Evolutionary conservation across 805 yeast species (phyloP).

Genomic region (Komagataella pseudopastoris): DNA sequence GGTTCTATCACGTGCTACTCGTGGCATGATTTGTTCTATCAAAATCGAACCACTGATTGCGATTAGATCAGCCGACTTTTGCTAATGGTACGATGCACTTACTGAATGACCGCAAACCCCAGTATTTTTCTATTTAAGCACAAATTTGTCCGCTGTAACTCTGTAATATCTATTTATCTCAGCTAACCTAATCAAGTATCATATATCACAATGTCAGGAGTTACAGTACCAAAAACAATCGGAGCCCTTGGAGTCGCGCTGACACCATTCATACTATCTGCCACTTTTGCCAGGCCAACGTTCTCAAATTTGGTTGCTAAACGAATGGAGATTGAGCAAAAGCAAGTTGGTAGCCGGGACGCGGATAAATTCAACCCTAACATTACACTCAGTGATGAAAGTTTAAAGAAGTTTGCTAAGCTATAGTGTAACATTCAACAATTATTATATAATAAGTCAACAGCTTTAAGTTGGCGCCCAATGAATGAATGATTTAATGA

Average conservation of each 20-base stretch:
- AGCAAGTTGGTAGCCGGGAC: constrained; percentile 15
- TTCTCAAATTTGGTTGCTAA: constrained; percentile 20
- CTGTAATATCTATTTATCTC: background rate
- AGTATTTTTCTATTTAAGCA: background rate
- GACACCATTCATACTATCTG: background rate
- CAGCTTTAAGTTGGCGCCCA: background rate
- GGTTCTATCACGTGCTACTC: background rate
- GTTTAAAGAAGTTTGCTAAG: background rate
- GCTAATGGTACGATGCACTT: background rate
- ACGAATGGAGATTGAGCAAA: constrained; percentile 17
- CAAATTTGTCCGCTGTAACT: background rate
- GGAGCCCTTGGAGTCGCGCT: background rate
- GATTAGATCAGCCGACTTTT: background rate
- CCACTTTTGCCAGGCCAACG: constrained; percentile 15
- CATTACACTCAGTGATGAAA: constrained; percentile 5
- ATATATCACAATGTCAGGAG: background rate
- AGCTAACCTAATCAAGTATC: background rate
- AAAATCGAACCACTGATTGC: background rate
- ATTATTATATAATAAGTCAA: background rate
- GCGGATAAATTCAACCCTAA: constrained; percentile 14
- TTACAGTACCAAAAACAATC: background rate
- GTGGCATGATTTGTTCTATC: background rate
- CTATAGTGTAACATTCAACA: background rate
- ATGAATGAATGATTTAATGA: background rate
- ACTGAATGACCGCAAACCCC: background rate